Conservation (phyloP, 208 protist genomes). For the Lotmaria passim region DNA sequence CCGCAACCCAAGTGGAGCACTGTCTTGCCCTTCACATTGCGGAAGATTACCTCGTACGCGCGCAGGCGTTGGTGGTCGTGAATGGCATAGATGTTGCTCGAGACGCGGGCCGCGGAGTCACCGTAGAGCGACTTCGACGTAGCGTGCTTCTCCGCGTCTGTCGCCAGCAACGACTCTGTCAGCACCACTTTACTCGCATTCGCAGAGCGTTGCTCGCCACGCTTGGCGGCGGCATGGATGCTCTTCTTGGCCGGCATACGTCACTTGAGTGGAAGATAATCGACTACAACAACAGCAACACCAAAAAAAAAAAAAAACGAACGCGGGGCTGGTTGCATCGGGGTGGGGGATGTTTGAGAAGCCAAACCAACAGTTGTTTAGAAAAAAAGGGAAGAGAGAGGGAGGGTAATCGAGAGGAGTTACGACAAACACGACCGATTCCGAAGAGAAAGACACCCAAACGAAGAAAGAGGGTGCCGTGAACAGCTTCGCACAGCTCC, state of each 20-base stretch:
- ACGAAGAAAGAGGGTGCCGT: no score
- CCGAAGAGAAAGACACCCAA: no score
- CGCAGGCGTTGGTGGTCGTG: slow-evolving; percentile 75
- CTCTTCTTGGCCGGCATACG: slow-evolving; percentile 27
- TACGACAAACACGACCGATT: no score
- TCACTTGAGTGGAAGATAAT: not conserved
- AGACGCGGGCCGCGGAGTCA: slow-evolving; percentile 80
- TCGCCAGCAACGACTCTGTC: slow-evolving; percentile 83
- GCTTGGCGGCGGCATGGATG: slow-evolving; percentile 10
- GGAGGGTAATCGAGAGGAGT: no score
- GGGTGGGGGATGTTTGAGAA: no score
- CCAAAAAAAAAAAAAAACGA: no score
- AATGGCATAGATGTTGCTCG: slow-evolving; percentile 71
- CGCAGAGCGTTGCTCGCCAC: slow-evolving; percentile 11
- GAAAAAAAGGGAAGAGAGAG: no score
- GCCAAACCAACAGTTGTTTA: no score
- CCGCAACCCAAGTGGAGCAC: slow-evolving; percentile 90
- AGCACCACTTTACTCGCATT: slow-evolving; percentile 43
- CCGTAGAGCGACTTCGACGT: slow-evolving; percentile 88
- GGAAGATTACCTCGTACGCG: slow-evolving; percentile 84
- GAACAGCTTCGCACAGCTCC: no score
- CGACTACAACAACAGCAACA: no score
- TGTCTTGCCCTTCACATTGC: slow-evolving; percentile 81
- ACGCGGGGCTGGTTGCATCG: no score
- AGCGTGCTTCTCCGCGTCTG: slow-evolving; percentile 82